Conservation (phyloP, 192 early-diverging fungal species). For the Gonapodya prolifera region DNA sequence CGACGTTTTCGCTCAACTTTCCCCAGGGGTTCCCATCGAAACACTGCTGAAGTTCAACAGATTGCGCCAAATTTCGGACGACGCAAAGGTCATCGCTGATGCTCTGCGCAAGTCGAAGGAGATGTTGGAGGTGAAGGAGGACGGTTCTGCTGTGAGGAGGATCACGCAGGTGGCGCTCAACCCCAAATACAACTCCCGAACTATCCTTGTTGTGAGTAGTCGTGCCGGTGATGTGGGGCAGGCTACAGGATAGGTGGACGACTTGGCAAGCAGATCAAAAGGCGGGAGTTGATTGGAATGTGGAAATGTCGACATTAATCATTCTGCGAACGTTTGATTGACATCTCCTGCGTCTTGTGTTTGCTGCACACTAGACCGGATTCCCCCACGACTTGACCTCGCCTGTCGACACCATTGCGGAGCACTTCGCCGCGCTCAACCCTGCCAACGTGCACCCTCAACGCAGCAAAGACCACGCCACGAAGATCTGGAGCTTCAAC, state of each 20-base stretch:
- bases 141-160: too few relatives aligned
- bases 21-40: conserved; percentile 31
- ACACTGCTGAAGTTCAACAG: conserved; percentile 41
- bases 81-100: conserved; percentile 24
- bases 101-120: conserved; percentile 36
- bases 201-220: too few relatives aligned
- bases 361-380: neutral
- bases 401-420: neutral
- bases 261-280: too few relatives aligned
- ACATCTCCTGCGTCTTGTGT: too few relatives aligned
- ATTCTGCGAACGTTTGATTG: too few relatives aligned
- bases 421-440: neutral
- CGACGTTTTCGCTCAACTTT: too few relatives aligned
- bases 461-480: neutral
- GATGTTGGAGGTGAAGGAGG: conserved; percentile 40
- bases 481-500: neutral
- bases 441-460: neutral
- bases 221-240: too few relatives aligned
- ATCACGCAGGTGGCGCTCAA: too few relatives aligned
- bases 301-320: too few relatives aligned
- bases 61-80: conserved; percentile 33
- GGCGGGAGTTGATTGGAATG: too few relatives aligned
- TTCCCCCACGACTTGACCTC: neutral
- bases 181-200: too few relatives aligned
- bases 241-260: too few relatives aligned